Percentiles rank a stretch among this genome's conserved stretches.
Evolutionary conservation across 495 filamentous ascomycete genomes (phyloP).

Genomic region (Xylaria venustula): DNA sequence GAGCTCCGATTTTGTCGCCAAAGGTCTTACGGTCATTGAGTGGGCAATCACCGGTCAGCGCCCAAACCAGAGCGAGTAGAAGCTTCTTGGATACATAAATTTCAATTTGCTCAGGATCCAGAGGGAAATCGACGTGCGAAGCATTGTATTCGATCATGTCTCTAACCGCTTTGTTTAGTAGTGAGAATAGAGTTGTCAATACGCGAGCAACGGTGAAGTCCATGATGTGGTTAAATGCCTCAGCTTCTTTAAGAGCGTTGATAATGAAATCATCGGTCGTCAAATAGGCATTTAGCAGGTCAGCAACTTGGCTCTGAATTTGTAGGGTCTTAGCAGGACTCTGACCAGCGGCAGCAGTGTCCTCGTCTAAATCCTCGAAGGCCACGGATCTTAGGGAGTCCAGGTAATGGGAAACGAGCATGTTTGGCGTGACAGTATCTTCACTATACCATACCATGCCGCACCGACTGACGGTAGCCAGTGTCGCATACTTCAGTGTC

Average conservation of each 20-base stretch:
- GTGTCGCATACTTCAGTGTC: constrained; percentile 94
- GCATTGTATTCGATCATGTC: constrained; percentile 93
- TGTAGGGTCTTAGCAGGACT: constrained; percentile 71
- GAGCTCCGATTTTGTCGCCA: constrained; percentile 73
- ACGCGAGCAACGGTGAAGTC: constrained; percentile 89
- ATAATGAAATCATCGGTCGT: constrained; percentile 74
- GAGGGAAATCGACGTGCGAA: constrained; percentile 89
- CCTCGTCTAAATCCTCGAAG: constrained; percentile 94
- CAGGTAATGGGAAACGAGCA: constrained; percentile 93
- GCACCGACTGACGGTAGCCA: constrained; percentile 96
- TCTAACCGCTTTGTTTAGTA: constrained; percentile 89
- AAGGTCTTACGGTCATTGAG: constrained; percentile 83
- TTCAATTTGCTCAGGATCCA: constrained; percentile 86
- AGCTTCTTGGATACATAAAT: constrained; percentile 89
- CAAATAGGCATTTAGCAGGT: constrained; percentile 71
- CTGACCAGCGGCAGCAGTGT: constrained; percentile 77
- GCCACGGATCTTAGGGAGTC: constrained; percentile 73
- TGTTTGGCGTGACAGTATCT: constrained; percentile 86
- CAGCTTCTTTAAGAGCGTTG: constrained; percentile 71
- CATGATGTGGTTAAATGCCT: constrained; percentile 92
- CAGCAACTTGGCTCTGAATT: constrained; percentile 72
- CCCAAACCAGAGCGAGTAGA: constrained; percentile 88
- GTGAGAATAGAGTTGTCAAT: constrained; percentile 88
- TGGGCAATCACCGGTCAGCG: constrained; percentile 91
- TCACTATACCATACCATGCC: constrained; percentile 99